Evolutionary conservation across 257 asterid genomes (phyloP).

Genomic region (Striga asiatica): DNA sequence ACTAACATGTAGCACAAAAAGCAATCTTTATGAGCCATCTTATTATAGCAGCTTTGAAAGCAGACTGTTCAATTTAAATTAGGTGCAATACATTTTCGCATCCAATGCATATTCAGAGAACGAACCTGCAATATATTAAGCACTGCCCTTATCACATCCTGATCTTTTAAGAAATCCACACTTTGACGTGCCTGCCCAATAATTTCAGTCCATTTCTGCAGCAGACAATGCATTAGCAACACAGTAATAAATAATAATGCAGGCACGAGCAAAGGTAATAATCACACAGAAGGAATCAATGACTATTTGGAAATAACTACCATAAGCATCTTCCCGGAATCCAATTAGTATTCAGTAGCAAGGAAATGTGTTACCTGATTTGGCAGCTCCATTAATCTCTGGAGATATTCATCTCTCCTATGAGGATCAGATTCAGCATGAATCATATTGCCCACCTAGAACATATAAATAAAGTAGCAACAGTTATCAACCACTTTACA

Average conservation of each 20-base stretch:
- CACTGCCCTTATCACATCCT: slow-evolving; percentile 80
- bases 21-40: no score
- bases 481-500: neutral
- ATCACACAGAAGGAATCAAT: slow-evolving; percentile 1
- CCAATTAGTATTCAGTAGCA: no score
- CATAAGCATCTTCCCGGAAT: neutral
- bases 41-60: no score
- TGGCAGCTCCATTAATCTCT: slow-evolving; percentile 89
- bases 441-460: slow-evolving; percentile 88
- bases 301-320: neutral
- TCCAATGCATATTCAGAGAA: neutral
- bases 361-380: slow-evolving; percentile 82
- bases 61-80: no score
- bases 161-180: slow-evolving; percentile 84
- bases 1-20: no score
- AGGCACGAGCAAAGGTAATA: slow-evolving; percentile 5
- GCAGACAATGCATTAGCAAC: slow-evolving; percentile 22
- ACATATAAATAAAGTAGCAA: slow-evolving; percentile 2
- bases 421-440: slow-evolving; percentile 90
- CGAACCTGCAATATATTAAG: slow-evolving; percentile 94
- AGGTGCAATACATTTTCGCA: no score
- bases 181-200: slow-evolving; percentile 91
- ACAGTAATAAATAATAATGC: slow-evolving; percentile 8
- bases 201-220: slow-evolving; percentile 95
- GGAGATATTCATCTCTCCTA: slow-evolving; percentile 84